A percentile compares a stretch with the other conserved stretches of the same genome.
Evolutionary conservation across 163 green algal genomes (phyloP).

Genomic region (Volvox carteri): DNA sequence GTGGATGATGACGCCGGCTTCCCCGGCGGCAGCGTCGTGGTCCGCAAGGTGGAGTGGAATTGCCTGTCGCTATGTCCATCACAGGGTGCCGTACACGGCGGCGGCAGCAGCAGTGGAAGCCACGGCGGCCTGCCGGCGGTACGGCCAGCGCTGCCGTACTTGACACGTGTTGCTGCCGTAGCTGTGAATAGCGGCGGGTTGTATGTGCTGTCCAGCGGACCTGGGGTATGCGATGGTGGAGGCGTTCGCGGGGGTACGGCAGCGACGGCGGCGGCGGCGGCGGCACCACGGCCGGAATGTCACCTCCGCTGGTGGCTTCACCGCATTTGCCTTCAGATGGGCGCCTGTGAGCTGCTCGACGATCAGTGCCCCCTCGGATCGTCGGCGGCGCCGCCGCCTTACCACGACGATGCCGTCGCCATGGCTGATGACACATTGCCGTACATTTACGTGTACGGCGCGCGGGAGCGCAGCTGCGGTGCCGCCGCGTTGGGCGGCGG

Average conservation of each 20-base stretch:
- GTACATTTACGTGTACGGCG: conserved; percentile 52
- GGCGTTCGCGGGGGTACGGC: too few species aligned
- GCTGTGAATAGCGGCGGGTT: neutral
- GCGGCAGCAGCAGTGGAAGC: neutral
- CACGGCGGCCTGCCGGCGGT: neutral
- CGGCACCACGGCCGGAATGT: too few species aligned
- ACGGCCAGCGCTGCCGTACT: neutral
- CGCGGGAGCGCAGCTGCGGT: neutral
- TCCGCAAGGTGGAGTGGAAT: neutral
- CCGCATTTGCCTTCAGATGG: neutral
- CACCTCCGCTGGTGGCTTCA: conserved; percentile 27
- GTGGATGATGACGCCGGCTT: neutral
- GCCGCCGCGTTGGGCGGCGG: neutral
- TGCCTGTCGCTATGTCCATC: neutral
- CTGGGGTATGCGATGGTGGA: neutral
- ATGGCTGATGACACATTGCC: conserved; percentile 48
- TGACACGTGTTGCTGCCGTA: neutral
- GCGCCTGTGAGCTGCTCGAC: neutral
- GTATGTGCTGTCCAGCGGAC: conserved; percentile 26
- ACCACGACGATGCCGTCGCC: conserved; percentile 20
- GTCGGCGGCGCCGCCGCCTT: neutral
- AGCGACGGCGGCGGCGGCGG: neutral
- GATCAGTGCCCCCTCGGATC: neutral
- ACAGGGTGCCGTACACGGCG: neutral
- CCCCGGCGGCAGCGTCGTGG: neutral